A percentile compares a stretch with the other conserved stretches of the same genome.
These are phyloP conservation scores for Venturia nashicola DNA, from an alignment of 2,329 filamentous ascomycete species.

Conservation along the genomic window DNA sequence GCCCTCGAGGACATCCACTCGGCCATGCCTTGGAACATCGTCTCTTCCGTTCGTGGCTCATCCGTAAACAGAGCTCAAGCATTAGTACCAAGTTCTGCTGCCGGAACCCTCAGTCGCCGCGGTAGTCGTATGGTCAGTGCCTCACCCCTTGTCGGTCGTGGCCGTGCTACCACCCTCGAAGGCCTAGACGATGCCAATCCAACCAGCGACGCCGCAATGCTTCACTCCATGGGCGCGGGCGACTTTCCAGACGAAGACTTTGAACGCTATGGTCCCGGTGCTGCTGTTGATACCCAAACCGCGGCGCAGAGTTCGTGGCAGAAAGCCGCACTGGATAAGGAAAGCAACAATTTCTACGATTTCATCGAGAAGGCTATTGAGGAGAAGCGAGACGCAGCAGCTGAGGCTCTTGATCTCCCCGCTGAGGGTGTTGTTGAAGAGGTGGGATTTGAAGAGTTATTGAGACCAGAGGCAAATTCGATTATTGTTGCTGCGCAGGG, in stretches of 20 bases:
- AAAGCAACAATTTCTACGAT: conserved; percentile 50
- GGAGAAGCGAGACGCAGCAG: conserved; percentile 15
- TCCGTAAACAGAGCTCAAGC: conserved; percentile 29
- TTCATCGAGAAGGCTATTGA: conserved; percentile 41
- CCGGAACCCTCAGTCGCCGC: conserved; percentile 25
- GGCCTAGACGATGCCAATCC: conserved; percentile 12
- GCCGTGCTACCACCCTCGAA: conserved; percentile 19
- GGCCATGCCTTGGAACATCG: conserved; percentile 58
- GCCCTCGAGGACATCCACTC: conserved; percentile 56
- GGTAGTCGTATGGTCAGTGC: conserved; percentile 44
- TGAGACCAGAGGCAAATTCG: conserved; percentile 43
- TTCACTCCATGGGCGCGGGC: not conserved
- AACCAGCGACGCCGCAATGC: not conserved
- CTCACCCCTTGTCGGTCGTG: conserved; percentile 48
- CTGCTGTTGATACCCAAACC: conserved; percentile 37
- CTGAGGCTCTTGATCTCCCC: conserved; percentile 2
- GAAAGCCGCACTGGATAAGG: conserved; percentile 40
- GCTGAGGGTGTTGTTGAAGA: conserved; percentile 12
- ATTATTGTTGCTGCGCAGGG: conserved; percentile 50
- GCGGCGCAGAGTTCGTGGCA: conserved; percentile 36
- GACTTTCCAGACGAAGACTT: conserved; percentile 16
- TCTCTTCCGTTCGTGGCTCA: conserved; percentile 42
- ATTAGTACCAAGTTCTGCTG: conserved; percentile 23
- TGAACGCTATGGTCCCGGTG: conserved; percentile 24
- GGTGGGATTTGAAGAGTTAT: conserved; percentile 50